phyloP scores from a whole-genome alignment of 2,329 filamentous ascomycete species.

The Scytalidium sp. region DNA sequence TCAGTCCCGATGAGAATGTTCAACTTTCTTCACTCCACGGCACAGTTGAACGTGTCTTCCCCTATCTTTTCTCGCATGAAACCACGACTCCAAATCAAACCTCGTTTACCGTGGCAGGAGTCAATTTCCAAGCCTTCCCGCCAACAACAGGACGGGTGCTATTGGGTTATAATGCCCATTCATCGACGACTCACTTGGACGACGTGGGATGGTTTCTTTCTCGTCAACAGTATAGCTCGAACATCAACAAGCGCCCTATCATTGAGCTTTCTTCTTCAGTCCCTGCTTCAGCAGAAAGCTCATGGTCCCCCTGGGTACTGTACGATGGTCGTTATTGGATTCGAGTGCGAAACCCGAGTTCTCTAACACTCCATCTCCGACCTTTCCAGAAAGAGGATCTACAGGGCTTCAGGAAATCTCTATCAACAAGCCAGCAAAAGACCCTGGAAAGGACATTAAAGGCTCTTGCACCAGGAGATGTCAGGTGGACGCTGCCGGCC shows the following conservation, averaged over 20 bases:
- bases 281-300: constrained; percentile 39
- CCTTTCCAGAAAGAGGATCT: constrained; percentile 15
- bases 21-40: constrained; percentile 37
- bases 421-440: not conserved
- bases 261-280: constrained; percentile 1
- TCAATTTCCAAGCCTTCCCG: constrained; percentile 15
- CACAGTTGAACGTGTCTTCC: constrained; percentile 39
- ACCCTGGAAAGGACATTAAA: constrained; percentile 8
- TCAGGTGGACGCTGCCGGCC: constrained; percentile 26
- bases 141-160: not conserved
- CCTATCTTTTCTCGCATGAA: constrained; percentile 12
- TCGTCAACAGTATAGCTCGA: constrained; percentile 15
- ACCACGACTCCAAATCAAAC: not conserved
- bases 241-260: not conserved
- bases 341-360: constrained; percentile 29
- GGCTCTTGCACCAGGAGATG: constrained; percentile 12
- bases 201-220: constrained; percentile 18
- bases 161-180: not conserved
- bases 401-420: constrained; percentile 8
- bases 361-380: constrained; percentile 11
- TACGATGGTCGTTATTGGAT: constrained; percentile 66
- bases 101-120: constrained; percentile 17
- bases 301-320: constrained; percentile 16
- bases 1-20: constrained; percentile 44
- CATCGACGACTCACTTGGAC: not conserved